phyloP scores from a whole-genome alignment of 768 basidiomycete species.

The Boletus patriciae region DNA sequence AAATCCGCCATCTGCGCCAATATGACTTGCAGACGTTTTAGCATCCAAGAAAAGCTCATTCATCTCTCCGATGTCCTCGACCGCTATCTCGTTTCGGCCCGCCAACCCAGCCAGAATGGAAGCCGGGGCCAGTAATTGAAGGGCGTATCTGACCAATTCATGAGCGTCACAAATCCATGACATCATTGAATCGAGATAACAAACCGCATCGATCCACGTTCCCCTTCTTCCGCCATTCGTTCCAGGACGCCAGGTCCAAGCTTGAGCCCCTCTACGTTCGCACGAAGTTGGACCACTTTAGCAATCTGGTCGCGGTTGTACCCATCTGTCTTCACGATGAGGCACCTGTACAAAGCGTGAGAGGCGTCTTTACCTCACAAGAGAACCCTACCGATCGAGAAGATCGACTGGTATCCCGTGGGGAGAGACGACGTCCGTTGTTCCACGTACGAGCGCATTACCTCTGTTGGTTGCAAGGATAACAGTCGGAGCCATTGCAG shows the following conservation, averaged over 20 bases:
- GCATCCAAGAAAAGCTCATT: constrained; percentile 94
- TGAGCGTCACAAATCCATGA: constrained; percentile 10
- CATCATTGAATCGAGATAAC: constrained; percentile 20
- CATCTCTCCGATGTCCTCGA: constrained; percentile 93
- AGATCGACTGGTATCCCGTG: constrained; percentile 95
- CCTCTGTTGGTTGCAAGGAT: constrained; percentile 97
- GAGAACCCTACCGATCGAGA: constrained; percentile 70
- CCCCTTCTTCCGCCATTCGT: constrained; percentile 77
- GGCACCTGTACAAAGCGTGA: constrained; percentile 52
- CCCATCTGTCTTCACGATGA: constrained; percentile 91
- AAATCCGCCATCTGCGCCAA: constrained; percentile 41
- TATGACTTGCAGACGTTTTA: constrained; percentile 68
- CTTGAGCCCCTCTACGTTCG: constrained; percentile 82
- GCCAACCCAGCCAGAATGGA: constrained; percentile 78
- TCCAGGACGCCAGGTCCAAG: constrained; percentile 77
- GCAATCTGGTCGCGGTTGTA: constrained; percentile 84
- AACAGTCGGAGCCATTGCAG: constrained; percentile 95
- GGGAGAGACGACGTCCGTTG: constrained; percentile 85
- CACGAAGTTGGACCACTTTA: constrained; percentile 82
- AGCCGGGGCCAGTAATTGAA: constrained; percentile 89
- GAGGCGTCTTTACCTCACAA: background rate
- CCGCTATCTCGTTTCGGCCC: constrained; percentile 77
- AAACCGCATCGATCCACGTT: constrained; percentile 76
- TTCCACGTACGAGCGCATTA: constrained; percentile 88
- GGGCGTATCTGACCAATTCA: constrained; percentile 62